Base-by-base conservation (phyloP, 2,329 filamentous ascomycete species). In the Pezizomycotina sp. region DNA sequence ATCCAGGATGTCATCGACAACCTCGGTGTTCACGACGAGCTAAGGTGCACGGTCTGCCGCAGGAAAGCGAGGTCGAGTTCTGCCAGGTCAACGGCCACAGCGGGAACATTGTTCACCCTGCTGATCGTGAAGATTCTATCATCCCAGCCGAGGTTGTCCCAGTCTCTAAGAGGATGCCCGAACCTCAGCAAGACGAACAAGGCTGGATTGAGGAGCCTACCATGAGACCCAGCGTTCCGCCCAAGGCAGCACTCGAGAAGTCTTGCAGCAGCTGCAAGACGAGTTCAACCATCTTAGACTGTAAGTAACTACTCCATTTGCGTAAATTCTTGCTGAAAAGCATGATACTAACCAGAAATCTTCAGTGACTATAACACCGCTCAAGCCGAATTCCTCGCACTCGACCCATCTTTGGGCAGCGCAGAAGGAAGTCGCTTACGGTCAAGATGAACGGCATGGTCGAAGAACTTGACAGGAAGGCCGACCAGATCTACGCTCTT, bases 401-500 rank as follows among this genome's bases (percentile, higher is more conserved):
- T 50, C 16, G 48, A 52, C 30, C 48, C 50, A n/a, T 45, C 48
- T 7, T 48, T 14, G 47, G 48, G 14, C 48, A 49, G 14, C 42
- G 47, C 21, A 46, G 48, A 12, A 45, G 50, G 20, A 52, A 52
- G 45, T 31, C 39, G 4, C 37, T 52, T 16, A 51, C 48, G 6
- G 38, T 41, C 10, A 46, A 51, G 28, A 42, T 50, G 15, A 51
- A 48, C 21, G 47, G 47, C 19, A 49, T 52, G 18, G 50, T 50
- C 20, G 45, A 40, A 8, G 43, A 51, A 22, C 50, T 52, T 48
- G 50, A 51, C 23, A 48, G 48, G 24, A 52, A 52, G 21, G 45
- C 44, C 7, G 50, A 52, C 18, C 49, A 51, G 27, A 52, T 52
- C 5, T 52, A 52, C 28, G 48, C 50, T 7, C 35, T 52, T 20